A percentile compares a stretch with the other conserved stretches of the same genome.
These are phyloP conservation scores for Laburnicola sp. DNA, from an alignment of 2,329 filamentous ascomycete genomes.

Conservation along the genomic window DNA sequence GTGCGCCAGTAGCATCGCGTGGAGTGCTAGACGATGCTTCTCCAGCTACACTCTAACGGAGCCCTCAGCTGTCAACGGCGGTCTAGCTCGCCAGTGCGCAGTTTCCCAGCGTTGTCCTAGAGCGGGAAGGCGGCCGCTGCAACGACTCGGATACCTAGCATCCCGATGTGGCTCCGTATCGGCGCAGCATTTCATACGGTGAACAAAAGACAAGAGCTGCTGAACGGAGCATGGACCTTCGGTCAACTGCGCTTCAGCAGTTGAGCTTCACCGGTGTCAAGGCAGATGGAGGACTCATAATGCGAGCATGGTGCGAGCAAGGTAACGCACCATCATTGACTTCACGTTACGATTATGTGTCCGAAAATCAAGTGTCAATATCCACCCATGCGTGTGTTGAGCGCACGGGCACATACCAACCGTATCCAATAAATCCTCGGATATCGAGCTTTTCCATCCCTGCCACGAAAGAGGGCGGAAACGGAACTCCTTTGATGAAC, in stretches of 20 bases:
- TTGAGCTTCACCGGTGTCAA: conserved; percentile 7
- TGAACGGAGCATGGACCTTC: conserved; percentile 5
- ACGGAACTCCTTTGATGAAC: conserved; percentile 5
- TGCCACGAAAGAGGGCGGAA: conserved; percentile 7
- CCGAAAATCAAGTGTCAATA: conserved; percentile 18
- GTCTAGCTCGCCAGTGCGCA: conserved; percentile 20
- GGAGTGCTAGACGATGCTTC: not conserved
- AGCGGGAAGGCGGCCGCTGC: conserved; percentile 30
- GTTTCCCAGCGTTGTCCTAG: conserved; percentile 13
- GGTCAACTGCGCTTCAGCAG: not conserved
- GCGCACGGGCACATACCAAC: conserved; percentile 15
- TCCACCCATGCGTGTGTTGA: conserved; percentile 2
- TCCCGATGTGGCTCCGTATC: conserved; percentile 14
- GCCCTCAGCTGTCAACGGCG: conserved; percentile 17
- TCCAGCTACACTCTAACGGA: conserved; percentile 3
- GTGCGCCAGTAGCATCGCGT: conserved; percentile 14
- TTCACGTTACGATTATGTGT: conserved; percentile 11
- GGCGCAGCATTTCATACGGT: conserved; percentile 4
- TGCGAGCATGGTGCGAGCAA: not conserved
- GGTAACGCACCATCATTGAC: conserved; percentile 7
- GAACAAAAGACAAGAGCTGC: conserved; percentile 11
- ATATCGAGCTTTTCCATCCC: conserved; percentile 15
- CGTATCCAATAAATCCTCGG: conserved; percentile 23
- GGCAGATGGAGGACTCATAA: conserved; percentile 1
- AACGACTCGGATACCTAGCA: conserved; percentile 17